Evolutionary conservation across 2,329 filamentous ascomycete species (phyloP).

Genomic region (Pseudogymnoascus sp.): DNA sequence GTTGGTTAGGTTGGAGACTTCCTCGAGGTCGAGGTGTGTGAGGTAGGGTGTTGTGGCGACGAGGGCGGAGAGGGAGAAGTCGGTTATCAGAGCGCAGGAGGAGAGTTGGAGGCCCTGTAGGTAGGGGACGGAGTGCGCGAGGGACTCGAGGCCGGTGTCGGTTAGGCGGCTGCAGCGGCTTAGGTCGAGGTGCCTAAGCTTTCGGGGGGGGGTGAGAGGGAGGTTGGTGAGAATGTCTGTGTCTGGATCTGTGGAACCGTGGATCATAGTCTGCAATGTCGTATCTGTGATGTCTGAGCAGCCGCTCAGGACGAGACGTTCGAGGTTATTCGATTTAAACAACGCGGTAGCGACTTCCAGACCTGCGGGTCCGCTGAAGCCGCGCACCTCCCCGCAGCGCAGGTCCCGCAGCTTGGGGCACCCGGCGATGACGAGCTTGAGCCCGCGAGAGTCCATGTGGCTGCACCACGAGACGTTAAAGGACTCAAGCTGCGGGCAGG

Average conservation of each 20-base stretch:
- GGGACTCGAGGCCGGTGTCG: slow-evolving; percentile 57
- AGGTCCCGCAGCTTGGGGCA: slow-evolving; percentile 72
- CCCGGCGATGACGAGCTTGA: slow-evolving; percentile 61
- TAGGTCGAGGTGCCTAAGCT: slow-evolving; percentile 75
- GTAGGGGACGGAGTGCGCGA: slow-evolving; percentile 67
- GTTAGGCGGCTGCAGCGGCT: slow-evolving; percentile 71
- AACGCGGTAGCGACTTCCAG: slow-evolving; percentile 62
- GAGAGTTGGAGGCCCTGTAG: slow-evolving; percentile 78
- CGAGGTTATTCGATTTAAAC: slow-evolving; percentile 72
- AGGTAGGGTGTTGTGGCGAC: slow-evolving; percentile 68
- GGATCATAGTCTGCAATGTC: slow-evolving; percentile 62
- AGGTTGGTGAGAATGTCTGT: slow-evolving; percentile 72
- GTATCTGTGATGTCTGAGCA: slow-evolving; percentile 72
- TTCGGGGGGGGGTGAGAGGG: slow-evolving; percentile 67
- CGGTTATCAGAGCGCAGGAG: slow-evolving; percentile 65
- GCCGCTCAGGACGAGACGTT: slow-evolving; percentile 72
- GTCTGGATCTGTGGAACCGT: slow-evolving; percentile 61
- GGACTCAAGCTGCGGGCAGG: slow-evolving; percentile 71
- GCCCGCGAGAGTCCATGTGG: slow-evolving; percentile 68
- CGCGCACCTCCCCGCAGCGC: slow-evolving; percentile 70
- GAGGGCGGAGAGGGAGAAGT: slow-evolving; percentile 62
- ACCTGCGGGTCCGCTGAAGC: slow-evolving; percentile 54
- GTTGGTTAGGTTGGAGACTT: slow-evolving; percentile 71
- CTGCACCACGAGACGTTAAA: slow-evolving; percentile 93
- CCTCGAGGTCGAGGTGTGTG: slow-evolving; percentile 83